phyloP scores from a whole-genome alignment of 1,284 basidiomycete genomes.

The Papiliotrema flavescens region DNA sequence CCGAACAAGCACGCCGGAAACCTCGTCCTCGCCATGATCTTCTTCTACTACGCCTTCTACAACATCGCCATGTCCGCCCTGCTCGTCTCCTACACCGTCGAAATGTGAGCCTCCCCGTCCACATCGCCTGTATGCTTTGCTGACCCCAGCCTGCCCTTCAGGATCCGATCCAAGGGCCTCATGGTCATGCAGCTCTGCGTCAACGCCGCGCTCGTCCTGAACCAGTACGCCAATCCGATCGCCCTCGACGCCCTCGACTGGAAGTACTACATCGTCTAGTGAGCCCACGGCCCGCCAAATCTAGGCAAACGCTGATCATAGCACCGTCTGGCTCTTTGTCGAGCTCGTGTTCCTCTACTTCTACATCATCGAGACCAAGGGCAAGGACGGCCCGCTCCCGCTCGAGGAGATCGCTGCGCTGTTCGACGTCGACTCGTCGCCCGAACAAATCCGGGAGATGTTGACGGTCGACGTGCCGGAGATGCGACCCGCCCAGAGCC shows the following conservation, averaged over 20 bases:
- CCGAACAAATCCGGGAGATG: background rate
- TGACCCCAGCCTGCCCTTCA: constrained; percentile 54
- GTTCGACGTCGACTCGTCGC: constrained; percentile 11
- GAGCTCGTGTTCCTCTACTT: constrained; percentile 47
- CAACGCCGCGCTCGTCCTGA: constrained; percentile 57
- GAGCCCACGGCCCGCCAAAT: constrained; percentile 53
- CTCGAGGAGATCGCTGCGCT: constrained; percentile 43
- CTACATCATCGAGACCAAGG: constrained; percentile 45
- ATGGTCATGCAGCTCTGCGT: constrained; percentile 52
- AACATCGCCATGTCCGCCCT: constrained; percentile 49
- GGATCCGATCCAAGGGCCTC: constrained; percentile 70
- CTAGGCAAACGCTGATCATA: constrained; percentile 49
- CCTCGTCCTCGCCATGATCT: constrained; percentile 38
- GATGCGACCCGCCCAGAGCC: background rate
- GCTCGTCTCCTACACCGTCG: constrained; percentile 40
- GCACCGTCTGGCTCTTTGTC: constrained; percentile 34
- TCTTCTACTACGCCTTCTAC: constrained; percentile 49
- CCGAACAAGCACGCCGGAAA: constrained; percentile 23
- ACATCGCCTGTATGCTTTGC: too few relatives aligned
- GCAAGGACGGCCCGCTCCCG: constrained; percentile 31
- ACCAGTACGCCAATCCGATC: constrained; percentile 77
- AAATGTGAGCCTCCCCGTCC: constrained; percentile 51
- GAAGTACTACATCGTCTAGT: constrained; percentile 55
- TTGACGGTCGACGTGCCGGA: background rate
- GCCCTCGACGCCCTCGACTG: constrained; percentile 60